Conservation (phyloP, 306 rosid genomes). For the Betula pendula region DNA sequence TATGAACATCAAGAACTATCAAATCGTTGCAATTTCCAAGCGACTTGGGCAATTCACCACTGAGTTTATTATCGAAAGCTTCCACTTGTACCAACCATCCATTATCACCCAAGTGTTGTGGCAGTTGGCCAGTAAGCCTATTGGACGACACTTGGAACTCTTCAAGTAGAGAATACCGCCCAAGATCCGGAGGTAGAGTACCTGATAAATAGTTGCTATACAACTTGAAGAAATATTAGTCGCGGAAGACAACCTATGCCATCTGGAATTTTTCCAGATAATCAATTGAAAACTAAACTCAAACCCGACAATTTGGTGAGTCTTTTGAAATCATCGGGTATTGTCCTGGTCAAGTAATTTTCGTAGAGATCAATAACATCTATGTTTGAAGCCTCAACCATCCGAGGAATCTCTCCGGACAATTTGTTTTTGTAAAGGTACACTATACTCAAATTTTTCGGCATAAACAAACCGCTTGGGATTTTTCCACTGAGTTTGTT, state of each 20-base stretch:
- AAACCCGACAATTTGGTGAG: conserved; percentile 36
- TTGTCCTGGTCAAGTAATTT: conserved; percentile 44
- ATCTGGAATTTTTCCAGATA: conserved; percentile 60
- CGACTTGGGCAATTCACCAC: conserved; percentile 60
- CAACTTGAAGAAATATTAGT: conserved; percentile 34
- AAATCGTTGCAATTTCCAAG: conserved; percentile 56
- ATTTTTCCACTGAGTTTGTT: conserved; percentile 53
- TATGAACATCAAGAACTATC: conserved; percentile 13
- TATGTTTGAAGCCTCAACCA: conserved; percentile 19
- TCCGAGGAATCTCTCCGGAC: no score
- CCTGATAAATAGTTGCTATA: conserved; percentile 59
- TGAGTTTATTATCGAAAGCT: conserved; percentile 42
- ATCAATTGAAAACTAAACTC: conserved; percentile 38
- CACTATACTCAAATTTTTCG: conserved; percentile 43
- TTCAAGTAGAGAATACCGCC: conserved; percentile 43
- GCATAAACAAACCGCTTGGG: conserved; percentile 47
- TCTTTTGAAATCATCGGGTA: conserved; percentile 59
- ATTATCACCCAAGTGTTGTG: conserved; percentile 49
- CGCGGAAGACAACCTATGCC: conserved; percentile 54
- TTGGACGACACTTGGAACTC: conserved; percentile 39
- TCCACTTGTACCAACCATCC: conserved; percentile 38
- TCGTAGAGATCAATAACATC: conserved; percentile 41
- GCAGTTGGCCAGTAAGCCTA: conserved; percentile 49
- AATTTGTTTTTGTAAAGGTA: background rate
- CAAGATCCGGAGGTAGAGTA: conserved; percentile 54